Evolutionary conservation across 2,329 filamentous ascomycete species (phyloP).

Genomic region (Exophiala sideris): DNA sequence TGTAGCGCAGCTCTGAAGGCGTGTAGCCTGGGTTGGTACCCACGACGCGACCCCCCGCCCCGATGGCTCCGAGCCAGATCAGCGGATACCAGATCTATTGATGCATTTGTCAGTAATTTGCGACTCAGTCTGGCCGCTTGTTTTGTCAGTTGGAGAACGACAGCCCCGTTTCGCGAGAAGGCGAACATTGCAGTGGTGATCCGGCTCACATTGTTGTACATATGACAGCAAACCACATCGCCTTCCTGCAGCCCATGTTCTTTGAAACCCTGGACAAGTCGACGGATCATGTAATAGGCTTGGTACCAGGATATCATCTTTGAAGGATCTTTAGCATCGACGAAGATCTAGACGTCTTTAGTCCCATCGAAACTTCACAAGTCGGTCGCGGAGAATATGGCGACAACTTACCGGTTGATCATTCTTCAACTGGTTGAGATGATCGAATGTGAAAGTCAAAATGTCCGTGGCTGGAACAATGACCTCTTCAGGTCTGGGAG

Average conservation of each 20-base stretch:
- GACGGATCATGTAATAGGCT: conserved; percentile 36
- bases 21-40: conserved; percentile 51
- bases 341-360: conserved; percentile 33
- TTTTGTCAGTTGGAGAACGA: conserved; percentile 15
- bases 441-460: conserved; percentile 41
- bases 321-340: conserved; percentile 42
- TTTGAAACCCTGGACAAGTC: conserved; percentile 41
- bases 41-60: conserved; percentile 48
- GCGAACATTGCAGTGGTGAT: conserved; percentile 2
- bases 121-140: conserved; percentile 10
- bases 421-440: conserved; percentile 35
- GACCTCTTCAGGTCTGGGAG: conserved; percentile 3
- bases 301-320: conserved; percentile 36
- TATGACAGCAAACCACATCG: conserved; percentile 43
- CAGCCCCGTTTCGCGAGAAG: conserved; percentile 27
- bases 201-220: conserved; percentile 40
- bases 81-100: conserved; percentile 39
- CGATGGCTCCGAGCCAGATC: conserved; percentile 42
- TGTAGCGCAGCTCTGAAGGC: conserved; percentile 46
- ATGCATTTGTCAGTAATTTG: conserved; percentile 8
- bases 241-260: conserved; percentile 38
- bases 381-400: neutral
- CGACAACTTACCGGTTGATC: conserved; percentile 31
- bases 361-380: conserved; percentile 3
- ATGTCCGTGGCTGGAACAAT: conserved; percentile 33